Conservation (phyloP, 495 filamentous ascomycete genomes). For the Tetracladium marchalianum region DNA sequence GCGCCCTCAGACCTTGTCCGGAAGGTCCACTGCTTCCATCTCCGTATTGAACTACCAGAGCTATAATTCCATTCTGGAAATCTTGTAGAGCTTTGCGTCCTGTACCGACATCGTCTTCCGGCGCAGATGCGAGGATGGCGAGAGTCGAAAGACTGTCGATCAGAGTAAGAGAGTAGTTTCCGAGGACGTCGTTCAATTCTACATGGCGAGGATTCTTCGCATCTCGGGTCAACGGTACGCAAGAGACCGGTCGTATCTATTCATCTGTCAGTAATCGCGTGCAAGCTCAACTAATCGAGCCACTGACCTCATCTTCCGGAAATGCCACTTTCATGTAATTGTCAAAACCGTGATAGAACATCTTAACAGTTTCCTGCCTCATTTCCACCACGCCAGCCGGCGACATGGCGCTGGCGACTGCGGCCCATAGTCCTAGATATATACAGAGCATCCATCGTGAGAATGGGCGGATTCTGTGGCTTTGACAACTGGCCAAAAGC, state of each 20-base stretch:
- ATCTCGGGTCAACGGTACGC: constrained; percentile 74
- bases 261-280: constrained; percentile 5
- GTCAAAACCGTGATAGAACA: constrained; percentile 96
- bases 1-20: constrained; percentile 61
- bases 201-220: constrained; percentile 68
- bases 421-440: constrained; percentile 17
- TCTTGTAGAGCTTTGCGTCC: constrained; percentile 54
- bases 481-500: neutral
- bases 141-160: constrained; percentile 92
- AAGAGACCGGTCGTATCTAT: constrained; percentile 75
- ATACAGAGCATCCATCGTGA: constrained; percentile 15
- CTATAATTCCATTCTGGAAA: constrained; percentile 72
- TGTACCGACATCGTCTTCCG: constrained; percentile 33
- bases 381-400: constrained; percentile 37
- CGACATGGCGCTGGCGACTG: constrained; percentile 37
- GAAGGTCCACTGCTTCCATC: constrained; percentile 62
- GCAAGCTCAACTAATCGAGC: neutral
- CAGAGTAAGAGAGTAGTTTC: constrained; percentile 91
- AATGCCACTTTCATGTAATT: constrained; percentile 93
- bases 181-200: constrained; percentile 89
- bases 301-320: constrained; percentile 78
- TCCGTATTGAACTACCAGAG: constrained; percentile 78
- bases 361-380: constrained; percentile 68
- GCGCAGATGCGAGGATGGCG: constrained; percentile 75
- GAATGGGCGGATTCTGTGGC: neutral